These are phyloP conservation scores for Monilinia polystroma DNA, from an alignment of 2,329 filamentous ascomycete genomes.

Conservation along the genomic window DNA sequence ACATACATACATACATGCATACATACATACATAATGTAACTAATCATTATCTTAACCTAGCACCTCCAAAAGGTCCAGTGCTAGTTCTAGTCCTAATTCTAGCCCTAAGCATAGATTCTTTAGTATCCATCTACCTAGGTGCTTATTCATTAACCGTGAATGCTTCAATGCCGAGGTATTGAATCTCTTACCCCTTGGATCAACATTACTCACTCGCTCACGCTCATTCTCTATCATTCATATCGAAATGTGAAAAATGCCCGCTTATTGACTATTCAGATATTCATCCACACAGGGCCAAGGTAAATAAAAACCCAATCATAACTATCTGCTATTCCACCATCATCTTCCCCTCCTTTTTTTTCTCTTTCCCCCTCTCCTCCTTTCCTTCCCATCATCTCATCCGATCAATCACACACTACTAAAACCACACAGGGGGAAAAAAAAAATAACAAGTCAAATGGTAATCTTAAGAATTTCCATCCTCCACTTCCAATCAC, in stretches of 20 bases:
- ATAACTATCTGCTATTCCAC: not conserved
- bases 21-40: too few species aligned
- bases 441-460: not conserved
- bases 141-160: too few species aligned
- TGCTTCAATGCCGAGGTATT: too few species aligned
- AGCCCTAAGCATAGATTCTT: too few species aligned
- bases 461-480: slow-evolving; percentile 8
- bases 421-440: slow-evolving; percentile 11
- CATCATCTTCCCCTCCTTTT: not conserved
- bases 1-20: too few species aligned
- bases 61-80: too few species aligned
- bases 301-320: slow-evolving; percentile 15
- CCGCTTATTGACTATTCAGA: slow-evolving; percentile 10
- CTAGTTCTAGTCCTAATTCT: too few species aligned
- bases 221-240: not conserved
- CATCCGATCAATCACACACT: slow-evolving; percentile 4
- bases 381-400: slow-evolving; percentile 23
- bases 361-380: not conserved
- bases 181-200: too few species aligned
- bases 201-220: too few species aligned
- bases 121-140: too few species aligned
- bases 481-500: not conserved
- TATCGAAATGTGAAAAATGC: not conserved
- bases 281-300: slow-evolving; percentile 10
- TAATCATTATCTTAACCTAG: too few species aligned